A percentile compares a stretch with the other conserved stretches of the same genome.
Evolutionary conservation across 768 basidiomycete genomes (phyloP).

Genomic region (Boletus sensibilis): DNA sequence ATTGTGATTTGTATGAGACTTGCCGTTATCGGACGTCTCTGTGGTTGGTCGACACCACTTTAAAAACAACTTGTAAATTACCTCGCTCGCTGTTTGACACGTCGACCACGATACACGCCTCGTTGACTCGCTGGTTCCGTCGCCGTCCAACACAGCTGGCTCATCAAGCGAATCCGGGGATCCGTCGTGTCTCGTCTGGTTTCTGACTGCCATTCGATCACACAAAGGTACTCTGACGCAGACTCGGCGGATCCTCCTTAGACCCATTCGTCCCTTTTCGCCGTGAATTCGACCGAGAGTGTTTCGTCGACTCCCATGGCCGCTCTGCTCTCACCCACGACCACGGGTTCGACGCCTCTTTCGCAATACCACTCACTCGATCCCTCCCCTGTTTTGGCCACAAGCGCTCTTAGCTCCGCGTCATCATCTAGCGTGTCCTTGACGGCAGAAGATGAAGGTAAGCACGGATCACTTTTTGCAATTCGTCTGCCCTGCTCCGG

Average conservation of each 20-base stretch:
- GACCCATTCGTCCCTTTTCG: slow-evolving; percentile 1
- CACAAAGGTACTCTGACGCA: slow-evolving; percentile 40
- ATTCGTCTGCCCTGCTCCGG: slow-evolving; percentile 7
- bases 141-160: slow-evolving; percentile 6
- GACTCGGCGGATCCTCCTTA: slow-evolving; percentile 56
- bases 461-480: slow-evolving; percentile 25
- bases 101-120: slow-evolving; percentile 10
- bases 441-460: slow-evolving; percentile 64
- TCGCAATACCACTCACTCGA: slow-evolving; percentile 35
- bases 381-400: slow-evolving; percentile 26
- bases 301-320: slow-evolving; percentile 14
- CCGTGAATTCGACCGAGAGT: neutral
- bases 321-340: slow-evolving; percentile 24
- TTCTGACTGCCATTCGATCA: slow-evolving; percentile 38
- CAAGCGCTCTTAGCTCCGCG: slow-evolving; percentile 22
- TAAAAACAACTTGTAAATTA: neutral
- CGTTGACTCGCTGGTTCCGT: neutral
- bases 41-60: slow-evolving; percentile 2
- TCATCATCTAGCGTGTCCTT: slow-evolving; percentile 55
- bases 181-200: slow-evolving; percentile 50
- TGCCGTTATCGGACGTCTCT: slow-evolving; percentile 22
- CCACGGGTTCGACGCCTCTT: slow-evolving; percentile 32
- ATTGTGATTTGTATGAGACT: slow-evolving; percentile 8
- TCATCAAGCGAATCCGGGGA: slow-evolving; percentile 32
- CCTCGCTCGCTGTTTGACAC: slow-evolving; percentile 16